These are phyloP conservation scores for Penicillium psychrofluorescens DNA, from an alignment of 495 filamentous ascomycete species.

Conservation along the genomic window DNA sequence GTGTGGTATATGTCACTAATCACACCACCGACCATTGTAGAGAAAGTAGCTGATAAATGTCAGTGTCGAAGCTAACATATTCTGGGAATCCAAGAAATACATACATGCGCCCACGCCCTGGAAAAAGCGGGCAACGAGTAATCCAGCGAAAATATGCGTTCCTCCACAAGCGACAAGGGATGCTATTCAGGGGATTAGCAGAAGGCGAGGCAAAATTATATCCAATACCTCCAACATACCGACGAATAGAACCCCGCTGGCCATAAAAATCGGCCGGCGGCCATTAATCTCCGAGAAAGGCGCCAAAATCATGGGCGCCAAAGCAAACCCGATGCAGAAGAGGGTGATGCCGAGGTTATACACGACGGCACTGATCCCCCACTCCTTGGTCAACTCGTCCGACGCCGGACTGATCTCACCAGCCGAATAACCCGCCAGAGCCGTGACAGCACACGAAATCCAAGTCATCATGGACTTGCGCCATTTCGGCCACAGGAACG, in stretches of 20 bases:
- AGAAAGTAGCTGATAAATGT: slow-evolving; percentile 54
- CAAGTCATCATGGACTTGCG: slow-evolving; percentile 68
- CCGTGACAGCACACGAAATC: slow-evolving; percentile 69
- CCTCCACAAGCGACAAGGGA: slow-evolving; percentile 73
- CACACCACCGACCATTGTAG: slow-evolving; percentile 88
- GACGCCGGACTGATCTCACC: slow-evolving; percentile 71
- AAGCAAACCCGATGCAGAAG: slow-evolving; percentile 75
- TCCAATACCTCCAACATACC: slow-evolving; percentile 27
- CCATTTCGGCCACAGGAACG: slow-evolving; percentile 63
- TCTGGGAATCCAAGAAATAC: slow-evolving; percentile 3
- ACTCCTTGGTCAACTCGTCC: slow-evolving; percentile 53
- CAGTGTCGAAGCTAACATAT: background rate
- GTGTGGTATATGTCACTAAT: slow-evolving; percentile 83
- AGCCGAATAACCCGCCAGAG: slow-evolving; percentile 72
- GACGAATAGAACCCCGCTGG: slow-evolving; percentile 61
- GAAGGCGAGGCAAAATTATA: too few relatives aligned
- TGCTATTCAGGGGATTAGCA: slow-evolving; percentile 25
- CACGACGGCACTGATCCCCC: slow-evolving; percentile 55
- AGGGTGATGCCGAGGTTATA: slow-evolving; percentile 72
- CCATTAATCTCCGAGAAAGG: slow-evolving; percentile 88
- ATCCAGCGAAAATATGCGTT: slow-evolving; percentile 61
- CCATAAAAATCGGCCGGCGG: slow-evolving; percentile 71
- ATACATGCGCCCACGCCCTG: slow-evolving; percentile 62
- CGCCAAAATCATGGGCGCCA: slow-evolving; percentile 85
- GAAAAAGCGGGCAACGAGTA: slow-evolving; percentile 71